Evolutionary conservation across 129 eudicot species (phyloP), one percentile per base, ranked within the genome.

Genomic region (Flaveria ramosissima): DNA sequence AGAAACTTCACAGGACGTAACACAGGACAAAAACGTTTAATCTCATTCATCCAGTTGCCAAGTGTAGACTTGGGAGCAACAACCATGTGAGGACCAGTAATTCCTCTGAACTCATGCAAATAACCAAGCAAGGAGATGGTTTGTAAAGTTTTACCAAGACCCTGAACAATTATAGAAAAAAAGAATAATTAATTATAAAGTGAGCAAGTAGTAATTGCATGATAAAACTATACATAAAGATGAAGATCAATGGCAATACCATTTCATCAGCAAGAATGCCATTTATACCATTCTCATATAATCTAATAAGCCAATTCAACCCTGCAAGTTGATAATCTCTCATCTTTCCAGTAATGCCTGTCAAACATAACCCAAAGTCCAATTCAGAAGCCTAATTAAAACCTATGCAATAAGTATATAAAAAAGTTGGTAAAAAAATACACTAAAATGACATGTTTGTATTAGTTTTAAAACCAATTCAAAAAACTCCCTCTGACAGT

Each of bases 251-350:
- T 17, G 10, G 60, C 0, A 19, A 27, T 88, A 95, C 99, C 99
- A 95, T 95, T 77, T 95, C 99, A 82, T 95, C 99, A 11, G 99
- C 99, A 77, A 95, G 97, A 23, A 95, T 95, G 57, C 97, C 99
- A 80, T 95, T 95, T 47, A 95, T 95, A 36, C 99, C 99, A 78
- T 95, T 95, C 76, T 95, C 99, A 43, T 95, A 95, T 26, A 95
- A 78, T 74, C 99, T 74, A 27, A 95, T 95, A 66, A 95, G 83
- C 99, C 99, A 95, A 73, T 95, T 95, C 48, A 95, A 83, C n/a
- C 99, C 99, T 81, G 99, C 99, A 82, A 95, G 97, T 78, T 95
- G 99, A 79, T 91, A 95, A 79, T 95, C 99, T 86, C 99, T 89
- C 99, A 95, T 95, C 87, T 95, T 95, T 19, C 99, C 99, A 41